Evolutionary conservation across 1,284 basidiomycete species (phyloP), one percentile per base, ranked within the genome.

Genomic region (Sporisorium reilianum): DNA sequence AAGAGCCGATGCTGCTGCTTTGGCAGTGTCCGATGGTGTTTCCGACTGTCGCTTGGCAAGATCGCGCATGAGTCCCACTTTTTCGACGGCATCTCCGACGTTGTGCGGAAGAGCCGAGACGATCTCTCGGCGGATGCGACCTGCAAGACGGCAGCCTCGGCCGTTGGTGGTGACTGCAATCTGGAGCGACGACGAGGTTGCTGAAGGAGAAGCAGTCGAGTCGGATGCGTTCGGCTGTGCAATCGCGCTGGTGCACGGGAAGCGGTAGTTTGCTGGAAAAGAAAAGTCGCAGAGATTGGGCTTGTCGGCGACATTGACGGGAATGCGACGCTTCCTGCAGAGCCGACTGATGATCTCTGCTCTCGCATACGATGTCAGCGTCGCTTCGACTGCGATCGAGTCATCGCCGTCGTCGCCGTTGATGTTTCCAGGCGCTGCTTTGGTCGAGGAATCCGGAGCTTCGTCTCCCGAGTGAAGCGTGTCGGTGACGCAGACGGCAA

Each of bases 121-220:
- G 51, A 97, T 90, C 42, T 97, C 94, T 26, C 96, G 87, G 45
- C 90, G 89, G 40, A 99, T 87, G 11, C 95, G 88, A 2, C 90
- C 89, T 0, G 92, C 92, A 3, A 99, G 87, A 14, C 96, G 87
- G 81, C 96, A 98, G 1, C 95, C 96, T 65, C 92, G 89, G 0
- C 94, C 94, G 77, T 97, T 97, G 1, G 95, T 95, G 0, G 94
- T 93, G 1, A 98, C 89, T 0, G 92, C 93, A 12, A 99, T 86
- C 81, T 97, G 94, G 0, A 97, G 87, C 2, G 91, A 90, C 6
- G 89, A 80, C 0, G 59, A 60, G 5, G 60, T 23, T 5, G 62
- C 40, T 10, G 48, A 4, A 7, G 52, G 5, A 42, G 25, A 14
- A 14, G 18, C 42, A 36, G 45, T 28, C 25, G 42, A 36, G n/a